Conservation (phyloP, 2,329 filamentous ascomycete genomes). For the Triangularia verruculosa region DNA sequence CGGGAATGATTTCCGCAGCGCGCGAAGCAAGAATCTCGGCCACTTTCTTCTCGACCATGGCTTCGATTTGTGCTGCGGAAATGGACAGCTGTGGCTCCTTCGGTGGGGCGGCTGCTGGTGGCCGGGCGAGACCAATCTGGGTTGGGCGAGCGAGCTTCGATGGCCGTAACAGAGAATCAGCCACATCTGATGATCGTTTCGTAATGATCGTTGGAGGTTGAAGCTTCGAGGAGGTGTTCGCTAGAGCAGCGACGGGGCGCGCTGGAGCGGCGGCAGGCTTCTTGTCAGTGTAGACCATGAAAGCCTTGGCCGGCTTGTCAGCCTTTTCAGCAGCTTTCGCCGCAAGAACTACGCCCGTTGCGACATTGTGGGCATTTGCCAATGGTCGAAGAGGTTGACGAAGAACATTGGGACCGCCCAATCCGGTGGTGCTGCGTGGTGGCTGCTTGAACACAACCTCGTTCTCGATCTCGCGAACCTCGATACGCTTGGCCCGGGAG, state of each 20-base stretch:
- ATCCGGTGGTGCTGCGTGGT: conserved; percentile 49
- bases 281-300: conserved; percentile 82
- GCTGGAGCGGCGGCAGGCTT: conserved; percentile 41
- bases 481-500: conserved; percentile 92
- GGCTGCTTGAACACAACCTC: conserved; percentile 83
- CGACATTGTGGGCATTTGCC: conserved; percentile 70
- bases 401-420: conserved; percentile 40
- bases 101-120: conserved; percentile 18
- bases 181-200: conserved; percentile 36
- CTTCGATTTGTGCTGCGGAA: conserved; percentile 76
- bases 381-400: conserved; percentile 79
- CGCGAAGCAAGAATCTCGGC: conserved; percentile 83
- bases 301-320: conserved; percentile 75
- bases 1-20: conserved; percentile 43
- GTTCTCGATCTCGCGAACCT: conserved; percentile 93
- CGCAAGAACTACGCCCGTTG: conserved; percentile 51
- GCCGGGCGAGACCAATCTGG: conserved; percentile 39
- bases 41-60: conserved; percentile 88
- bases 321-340: conserved; percentile 46
- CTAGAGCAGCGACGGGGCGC: conserved; percentile 22
- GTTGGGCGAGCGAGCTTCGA: conserved; percentile 43
- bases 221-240: conserved; percentile 36
- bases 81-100: conserved; percentile 44
- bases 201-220: conserved; percentile 28
- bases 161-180: conserved; percentile 33